Evolutionary conservation across 345 rosid species (phyloP).

Genomic region (Limnanthes douglasii): DNA sequence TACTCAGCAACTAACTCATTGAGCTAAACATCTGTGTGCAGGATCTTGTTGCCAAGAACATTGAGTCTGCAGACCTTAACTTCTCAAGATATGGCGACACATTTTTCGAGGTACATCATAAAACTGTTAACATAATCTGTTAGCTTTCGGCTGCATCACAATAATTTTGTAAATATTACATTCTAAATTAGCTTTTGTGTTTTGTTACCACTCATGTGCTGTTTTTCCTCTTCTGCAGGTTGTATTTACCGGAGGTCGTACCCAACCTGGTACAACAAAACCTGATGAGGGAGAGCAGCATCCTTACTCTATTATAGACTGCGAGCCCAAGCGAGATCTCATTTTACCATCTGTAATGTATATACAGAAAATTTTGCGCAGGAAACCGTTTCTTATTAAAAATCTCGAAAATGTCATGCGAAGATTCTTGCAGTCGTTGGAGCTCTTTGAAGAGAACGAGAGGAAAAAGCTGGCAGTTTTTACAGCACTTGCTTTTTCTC

Average conservation of each 20-base stretch:
- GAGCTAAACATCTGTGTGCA: constrained; percentile 10
- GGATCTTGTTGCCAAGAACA: constrained; percentile 83
- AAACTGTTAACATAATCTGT: neutral
- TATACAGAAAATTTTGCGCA: constrained; percentile 74
- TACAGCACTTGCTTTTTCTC: constrained; percentile 96
- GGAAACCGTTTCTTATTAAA: constrained; percentile 92
- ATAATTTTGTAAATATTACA: no score
- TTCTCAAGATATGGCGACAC: constrained; percentile 88
- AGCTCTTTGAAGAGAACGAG: constrained; percentile 93
- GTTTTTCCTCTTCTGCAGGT: constrained; percentile 51
- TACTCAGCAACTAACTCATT: neutral
- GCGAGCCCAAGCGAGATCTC: constrained; percentile 71
- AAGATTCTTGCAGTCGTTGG: constrained; percentile 90
- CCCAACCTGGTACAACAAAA: constrained; percentile 92
- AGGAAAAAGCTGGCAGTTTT: constrained; percentile 97
- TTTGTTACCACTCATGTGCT: neutral
- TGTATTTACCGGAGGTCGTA: constrained; percentile 94
- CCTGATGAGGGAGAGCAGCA: constrained; percentile 99
- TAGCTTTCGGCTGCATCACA: no score
- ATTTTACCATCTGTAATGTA: constrained; percentile 82
- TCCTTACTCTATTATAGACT: constrained; percentile 71
- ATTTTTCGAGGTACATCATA: constrained; percentile 25
- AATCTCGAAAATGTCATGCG: constrained; percentile 93
- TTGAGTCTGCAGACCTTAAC: constrained; percentile 83
- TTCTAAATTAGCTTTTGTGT: no score